Conservation (phyloP, 345 rosid species). For the Eucalyptus globulus region DNA sequence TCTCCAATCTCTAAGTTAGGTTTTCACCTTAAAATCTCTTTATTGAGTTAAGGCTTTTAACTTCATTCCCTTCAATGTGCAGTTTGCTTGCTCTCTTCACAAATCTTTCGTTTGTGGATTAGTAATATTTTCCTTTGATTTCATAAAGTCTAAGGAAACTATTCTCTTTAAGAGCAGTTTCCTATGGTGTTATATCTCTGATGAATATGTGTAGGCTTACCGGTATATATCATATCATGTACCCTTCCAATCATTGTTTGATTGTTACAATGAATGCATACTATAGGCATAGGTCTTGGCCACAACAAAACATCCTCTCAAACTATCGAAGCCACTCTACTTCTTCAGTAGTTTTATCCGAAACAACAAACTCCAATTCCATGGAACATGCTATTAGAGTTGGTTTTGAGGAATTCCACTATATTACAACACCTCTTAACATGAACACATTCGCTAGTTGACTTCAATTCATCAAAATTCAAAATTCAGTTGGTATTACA, state of each 20-base stretch:
- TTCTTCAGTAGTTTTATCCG: background rate
- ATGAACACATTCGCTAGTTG: background rate
- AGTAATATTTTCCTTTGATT: too few species aligned
- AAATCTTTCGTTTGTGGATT: background rate
- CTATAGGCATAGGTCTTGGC: background rate
- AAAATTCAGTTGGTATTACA: background rate
- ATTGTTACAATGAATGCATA: background rate
- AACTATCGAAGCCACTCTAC: background rate
- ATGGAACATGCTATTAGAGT: background rate
- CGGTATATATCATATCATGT: too few species aligned
- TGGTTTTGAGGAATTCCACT: background rate
- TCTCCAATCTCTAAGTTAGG: background rate
- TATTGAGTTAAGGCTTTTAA: background rate
- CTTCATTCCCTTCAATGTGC: background rate
- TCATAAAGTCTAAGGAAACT: background rate
- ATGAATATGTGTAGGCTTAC: too few species aligned
- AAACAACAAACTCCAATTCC: background rate
- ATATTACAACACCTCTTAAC: background rate
- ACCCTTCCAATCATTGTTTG: background rate
- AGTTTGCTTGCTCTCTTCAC: background rate
- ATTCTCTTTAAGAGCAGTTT: background rate
- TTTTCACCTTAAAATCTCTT: background rate
- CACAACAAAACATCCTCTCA: background rate
- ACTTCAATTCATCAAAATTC: background rate
- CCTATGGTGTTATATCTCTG: background rate